These are phyloP conservation scores for Epichloe amarillans DNA, from an alignment of 2,329 filamentous ascomycete species.

Conservation along the genomic window DNA sequence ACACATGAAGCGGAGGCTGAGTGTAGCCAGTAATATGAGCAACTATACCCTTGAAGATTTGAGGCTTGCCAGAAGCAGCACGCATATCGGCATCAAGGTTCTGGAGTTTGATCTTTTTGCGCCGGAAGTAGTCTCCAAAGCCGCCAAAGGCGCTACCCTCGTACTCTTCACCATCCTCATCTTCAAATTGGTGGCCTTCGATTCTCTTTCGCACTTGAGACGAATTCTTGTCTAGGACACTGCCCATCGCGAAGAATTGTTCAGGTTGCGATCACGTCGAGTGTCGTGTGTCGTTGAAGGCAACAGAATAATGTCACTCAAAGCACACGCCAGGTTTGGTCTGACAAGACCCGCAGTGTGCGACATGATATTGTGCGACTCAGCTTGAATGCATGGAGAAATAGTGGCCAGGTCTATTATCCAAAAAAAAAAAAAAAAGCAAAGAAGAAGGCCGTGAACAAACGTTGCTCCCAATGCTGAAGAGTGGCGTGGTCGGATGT, in stretches of 20 bases:
- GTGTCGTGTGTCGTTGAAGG: too few relatives aligned
- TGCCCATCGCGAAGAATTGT: constrained; percentile 34
- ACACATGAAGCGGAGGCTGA: constrained; percentile 77
- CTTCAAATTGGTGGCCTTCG: constrained; percentile 55
- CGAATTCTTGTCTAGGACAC: constrained; percentile 50
- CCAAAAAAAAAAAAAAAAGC: background rate
- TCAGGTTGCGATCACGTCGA: background rate
- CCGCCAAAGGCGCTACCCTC: constrained; percentile 75
- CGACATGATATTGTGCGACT: background rate
- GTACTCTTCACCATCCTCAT: constrained; percentile 86
- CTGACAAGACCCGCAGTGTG: background rate
- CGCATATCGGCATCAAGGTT: constrained; percentile 81
- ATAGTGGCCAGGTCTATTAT: background rate
- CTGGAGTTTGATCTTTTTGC: constrained; percentile 95
- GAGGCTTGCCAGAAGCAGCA: constrained; percentile 54
- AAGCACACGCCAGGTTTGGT: background rate
- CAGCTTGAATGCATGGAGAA: background rate
- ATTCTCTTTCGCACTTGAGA: constrained; percentile 48
- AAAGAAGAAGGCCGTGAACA: background rate
- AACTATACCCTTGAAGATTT: constrained; percentile 82
- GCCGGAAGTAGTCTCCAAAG: constrained; percentile 80
- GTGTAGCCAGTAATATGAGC: constrained; percentile 94
- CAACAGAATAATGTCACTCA: too few relatives aligned
- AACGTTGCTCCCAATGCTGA: background rate
- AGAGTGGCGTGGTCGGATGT: background rate